A percentile compares a stretch with the other conserved stretches of the same genome.
phyloP scores from a whole-genome alignment of 2,329 filamentous ascomycete species.

The Fusarium nurragi region DNA sequence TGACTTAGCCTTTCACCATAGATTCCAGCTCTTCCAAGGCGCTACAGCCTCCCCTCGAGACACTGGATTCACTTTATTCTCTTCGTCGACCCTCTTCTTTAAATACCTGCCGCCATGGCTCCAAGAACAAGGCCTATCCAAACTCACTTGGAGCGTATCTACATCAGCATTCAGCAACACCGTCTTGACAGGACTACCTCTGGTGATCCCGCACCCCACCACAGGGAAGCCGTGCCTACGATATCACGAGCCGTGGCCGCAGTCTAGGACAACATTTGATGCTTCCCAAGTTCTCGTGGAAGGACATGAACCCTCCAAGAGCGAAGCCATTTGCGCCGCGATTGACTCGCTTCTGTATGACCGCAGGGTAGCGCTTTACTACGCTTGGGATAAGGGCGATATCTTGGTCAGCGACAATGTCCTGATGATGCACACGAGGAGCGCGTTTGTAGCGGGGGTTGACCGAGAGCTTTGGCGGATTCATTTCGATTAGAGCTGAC shows the following conservation, averaged over 20 bases:
- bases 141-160: slow-evolving; percentile 59
- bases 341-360: slow-evolving; percentile 59
- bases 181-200: slow-evolving; percentile 53
- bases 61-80: slow-evolving; percentile 65
- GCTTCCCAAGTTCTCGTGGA: slow-evolving; percentile 57
- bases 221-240: slow-evolving; percentile 60
- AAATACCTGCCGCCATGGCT: slow-evolving; percentile 54
- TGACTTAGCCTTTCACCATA: slow-evolving; percentile 1
- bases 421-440: slow-evolving; percentile 60
- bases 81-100: slow-evolving; percentile 61
- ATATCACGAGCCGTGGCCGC: slow-evolving; percentile 65
- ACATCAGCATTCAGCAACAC: slow-evolving; percentile 59
- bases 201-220: slow-evolving; percentile 57
- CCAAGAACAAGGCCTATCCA: slow-evolving; percentile 49
- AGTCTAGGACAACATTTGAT: slow-evolving; percentile 61
- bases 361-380: slow-evolving; percentile 59
- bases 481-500: slow-evolving; percentile 57
- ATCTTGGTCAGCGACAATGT: slow-evolving; percentile 63
- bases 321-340: slow-evolving; percentile 49
- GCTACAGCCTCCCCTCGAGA: slow-evolving; percentile 58
- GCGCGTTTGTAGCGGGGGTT: slow-evolving; percentile 55
- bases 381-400: slow-evolving; percentile 65
- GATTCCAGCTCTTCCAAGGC: slow-evolving; percentile 64
- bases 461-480: slow-evolving; percentile 62
- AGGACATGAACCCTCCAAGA: slow-evolving; percentile 44